Evolutionary conservation across 768 basidiomycete species (phyloP), one percentile per base, ranked within the genome.

Genomic region (Pisolithus albus): DNA sequence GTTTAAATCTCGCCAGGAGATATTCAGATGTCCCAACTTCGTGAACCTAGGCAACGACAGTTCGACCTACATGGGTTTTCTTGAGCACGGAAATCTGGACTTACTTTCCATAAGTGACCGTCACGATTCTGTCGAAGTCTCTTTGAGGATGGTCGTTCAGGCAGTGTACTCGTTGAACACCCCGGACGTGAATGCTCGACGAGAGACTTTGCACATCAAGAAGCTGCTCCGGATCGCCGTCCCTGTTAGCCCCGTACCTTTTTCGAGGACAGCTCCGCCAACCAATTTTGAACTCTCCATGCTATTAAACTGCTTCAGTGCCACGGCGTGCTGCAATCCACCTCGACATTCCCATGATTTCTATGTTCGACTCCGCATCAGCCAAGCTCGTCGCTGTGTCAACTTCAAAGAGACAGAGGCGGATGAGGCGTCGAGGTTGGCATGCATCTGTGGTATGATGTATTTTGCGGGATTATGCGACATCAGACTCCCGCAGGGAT

Each of bases 241-340:
- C 16, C 90, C 92, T 0, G 77, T 91, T 26, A 80, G 83, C 23
- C 72, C 83, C 3, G 75, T 91, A 7, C 74, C 81, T 1, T 88
- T 86, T 69, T 77, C 77, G 3, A 77, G 80, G 39, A 64, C 66
- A 1, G 69, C 63, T 3, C 79, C 78, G 5, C 82, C 84, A 0
- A 69, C 73, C 0, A 54, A 63, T 2, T 70, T 76, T 34, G 80
- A 87, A 37, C 72, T 87, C 2, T 86, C 89, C 1, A 83, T 83
- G 76, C 73, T 95, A 32, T 81, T 85, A 66, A 96, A 96, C 66
- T 82, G 92, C 8, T 82, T 89, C 59, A 81, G 79, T 46, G 83
- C 87, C 10, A 72, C 87, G 56, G 80, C 85, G n/a, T 5, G 72
- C 88, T 24, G 83, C 82, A 4, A 75, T 88, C 40, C 77, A 83